Evolutionary conservation across 2,329 filamentous ascomycete genomes (phyloP).

Genomic region (Ceratocystis colombiana): DNA sequence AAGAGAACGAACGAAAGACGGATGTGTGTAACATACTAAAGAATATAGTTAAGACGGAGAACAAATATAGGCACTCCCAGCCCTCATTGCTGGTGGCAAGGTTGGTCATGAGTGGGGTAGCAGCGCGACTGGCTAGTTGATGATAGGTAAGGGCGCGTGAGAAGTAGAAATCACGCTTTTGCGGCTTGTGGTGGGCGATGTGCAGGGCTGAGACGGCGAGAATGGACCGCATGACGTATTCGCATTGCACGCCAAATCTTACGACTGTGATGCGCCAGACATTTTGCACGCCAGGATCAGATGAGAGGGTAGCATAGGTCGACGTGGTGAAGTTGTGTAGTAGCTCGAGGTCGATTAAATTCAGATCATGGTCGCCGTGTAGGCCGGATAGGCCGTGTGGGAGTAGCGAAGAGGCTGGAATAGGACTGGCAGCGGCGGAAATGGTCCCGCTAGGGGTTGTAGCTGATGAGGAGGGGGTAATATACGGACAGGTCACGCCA

Average conservation of each 20-base stretch:
- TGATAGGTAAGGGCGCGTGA: conserved; percentile 29
- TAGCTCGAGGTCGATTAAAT: conserved; percentile 41
- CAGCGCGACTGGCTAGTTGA: conserved; percentile 30
- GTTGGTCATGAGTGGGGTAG: conserved; percentile 29
- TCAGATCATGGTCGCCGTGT: conserved; percentile 29
- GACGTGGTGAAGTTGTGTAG: conserved; percentile 44
- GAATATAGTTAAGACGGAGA: conserved; percentile 32
- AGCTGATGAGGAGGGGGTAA: conserved; percentile 22
- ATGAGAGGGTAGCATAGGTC: conserved; percentile 40
- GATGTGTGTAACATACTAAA: conserved; percentile 28
- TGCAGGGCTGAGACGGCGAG: conserved; percentile 43
- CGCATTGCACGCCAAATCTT: conserved; percentile 38
- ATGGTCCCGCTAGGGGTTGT: conserved; percentile 18
- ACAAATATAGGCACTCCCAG: conserved; percentile 29
- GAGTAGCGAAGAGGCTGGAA: neutral
- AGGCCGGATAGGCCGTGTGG: conserved; percentile 12
- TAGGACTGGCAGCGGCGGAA: conserved; percentile 4
- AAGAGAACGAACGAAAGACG: neutral
- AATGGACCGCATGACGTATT: conserved; percentile 41
- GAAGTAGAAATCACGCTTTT: conserved; percentile 24
- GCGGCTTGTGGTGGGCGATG: conserved; percentile 31
- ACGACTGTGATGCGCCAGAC: conserved; percentile 42
- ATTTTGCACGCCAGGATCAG: conserved; percentile 32
- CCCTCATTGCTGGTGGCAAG: conserved; percentile 27
- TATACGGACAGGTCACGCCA: conserved; percentile 28